Percentiles rank a stretch among this genome's conserved stretches.
Conservation (phyloP, 108 stramenopile species). For the Epithemia pelagica region DNA sequence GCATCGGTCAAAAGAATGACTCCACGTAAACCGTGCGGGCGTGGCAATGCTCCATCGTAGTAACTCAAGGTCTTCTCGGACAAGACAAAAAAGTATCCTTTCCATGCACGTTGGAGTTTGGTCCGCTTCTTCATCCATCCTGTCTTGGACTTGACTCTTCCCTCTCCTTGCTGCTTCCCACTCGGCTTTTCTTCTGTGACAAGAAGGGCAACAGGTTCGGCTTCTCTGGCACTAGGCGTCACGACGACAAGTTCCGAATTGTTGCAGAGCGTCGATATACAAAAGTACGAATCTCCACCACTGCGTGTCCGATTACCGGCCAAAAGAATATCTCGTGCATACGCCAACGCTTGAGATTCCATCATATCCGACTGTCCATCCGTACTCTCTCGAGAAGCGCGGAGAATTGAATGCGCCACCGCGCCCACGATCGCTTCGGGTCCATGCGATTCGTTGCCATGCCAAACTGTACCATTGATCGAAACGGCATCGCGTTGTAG, state of each 20-base stretch:
- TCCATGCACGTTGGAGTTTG: conserved; percentile 46
- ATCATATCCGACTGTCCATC: conserved; percentile 28
- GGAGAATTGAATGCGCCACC: conserved; percentile 51
- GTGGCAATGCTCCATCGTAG: conserved; percentile 52
- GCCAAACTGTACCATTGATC: conserved; percentile 59
- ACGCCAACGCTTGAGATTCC: conserved; percentile 65
- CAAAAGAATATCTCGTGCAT: conserved; percentile 73
- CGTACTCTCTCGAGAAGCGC: conserved; percentile 20
- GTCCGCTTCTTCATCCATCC: conserved; percentile 62
- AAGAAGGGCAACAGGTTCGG: conserved; percentile 57
- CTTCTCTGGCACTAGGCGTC: conserved; percentile 58
- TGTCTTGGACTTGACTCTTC: conserved; percentile 25
- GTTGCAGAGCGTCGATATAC: conserved; percentile 62
- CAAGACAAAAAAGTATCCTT: conserved; percentile 51
- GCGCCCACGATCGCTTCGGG: conserved; percentile 69
- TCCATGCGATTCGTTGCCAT: conserved; percentile 60
- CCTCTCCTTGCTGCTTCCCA: conserved; percentile 13
- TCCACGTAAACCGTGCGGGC: conserved; percentile 48
- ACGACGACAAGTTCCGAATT: conserved; percentile 63
- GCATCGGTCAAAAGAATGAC: conserved; percentile 47
- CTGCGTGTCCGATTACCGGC: conserved; percentile 69
- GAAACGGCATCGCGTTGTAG: conserved; percentile 63
- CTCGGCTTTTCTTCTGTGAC: conserved; percentile 28
- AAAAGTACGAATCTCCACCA: conserved; percentile 82
- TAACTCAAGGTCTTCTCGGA: conserved; percentile 52